Conservation (phyloP, 768 basidiomycete species). For the Lactarius akahatsu region DNA sequence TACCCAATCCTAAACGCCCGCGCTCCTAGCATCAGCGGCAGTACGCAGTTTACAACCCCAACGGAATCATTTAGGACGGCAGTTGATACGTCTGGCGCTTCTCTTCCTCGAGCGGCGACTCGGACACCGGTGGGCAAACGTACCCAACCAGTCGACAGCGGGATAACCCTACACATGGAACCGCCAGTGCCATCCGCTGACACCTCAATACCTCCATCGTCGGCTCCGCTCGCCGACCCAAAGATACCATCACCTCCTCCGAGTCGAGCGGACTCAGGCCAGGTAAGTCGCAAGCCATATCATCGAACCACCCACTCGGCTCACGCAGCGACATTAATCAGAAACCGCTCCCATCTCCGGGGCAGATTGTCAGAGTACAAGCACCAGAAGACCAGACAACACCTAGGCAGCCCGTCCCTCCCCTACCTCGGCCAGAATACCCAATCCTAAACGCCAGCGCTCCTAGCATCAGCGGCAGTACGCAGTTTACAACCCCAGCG, state of each 20-base stretch:
- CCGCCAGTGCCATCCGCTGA: not conserved
- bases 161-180: not conserved
- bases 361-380: not conserved
- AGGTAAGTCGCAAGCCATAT: not conserved
- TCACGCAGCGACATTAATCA: not conserved
- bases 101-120: not conserved
- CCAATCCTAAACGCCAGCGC: not conserved
- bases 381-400: not conserved
- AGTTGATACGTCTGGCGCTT: not conserved
- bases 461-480: not conserved
- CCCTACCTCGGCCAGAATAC: not conserved
- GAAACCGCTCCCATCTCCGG: not conserved
- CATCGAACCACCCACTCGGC: not conserved
- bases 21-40: not conserved
- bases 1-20: not conserved
- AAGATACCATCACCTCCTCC: too few relatives aligned
- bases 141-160: not conserved
- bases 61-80: not conserved
- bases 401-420: not conserved
- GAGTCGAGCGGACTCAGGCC: not conserved
- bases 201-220: not conserved
- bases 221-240: not conserved
- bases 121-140: not conserved
- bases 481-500: not conserved
- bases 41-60: not conserved